A percentile compares a stretch with the other conserved stretches of the same genome.
Conservation (phyloP, 768 basidiomycete genomes). For the Trametes coccinea region DNA sequence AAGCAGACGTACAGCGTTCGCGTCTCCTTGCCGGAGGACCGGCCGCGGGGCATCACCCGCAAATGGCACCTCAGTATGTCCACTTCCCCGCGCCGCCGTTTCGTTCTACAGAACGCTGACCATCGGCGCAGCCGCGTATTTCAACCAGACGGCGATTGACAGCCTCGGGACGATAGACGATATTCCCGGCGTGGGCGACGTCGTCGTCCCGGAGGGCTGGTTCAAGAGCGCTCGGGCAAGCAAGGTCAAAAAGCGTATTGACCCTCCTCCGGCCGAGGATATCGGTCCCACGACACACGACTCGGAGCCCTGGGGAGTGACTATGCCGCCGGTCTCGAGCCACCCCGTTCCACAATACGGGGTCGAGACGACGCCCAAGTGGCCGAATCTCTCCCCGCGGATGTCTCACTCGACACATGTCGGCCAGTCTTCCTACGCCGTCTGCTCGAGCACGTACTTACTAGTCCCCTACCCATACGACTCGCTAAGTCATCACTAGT, state of each 20-base stretch:
- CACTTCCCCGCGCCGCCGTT: background rate
- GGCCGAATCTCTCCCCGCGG: conserved; percentile 8
- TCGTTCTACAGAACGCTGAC: background rate
- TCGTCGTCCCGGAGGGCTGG: conserved; percentile 71
- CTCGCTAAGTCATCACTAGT: conserved; percentile 2
- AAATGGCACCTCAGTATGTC: conserved; percentile 56
- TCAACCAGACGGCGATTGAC: conserved; percentile 75
- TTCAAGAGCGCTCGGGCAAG: conserved; percentile 77
- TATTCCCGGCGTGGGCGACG: conserved; percentile 64
- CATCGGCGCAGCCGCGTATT: conserved; percentile 67
- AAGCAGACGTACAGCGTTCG: conserved; percentile 58
- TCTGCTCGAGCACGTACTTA: conserved; percentile 14
- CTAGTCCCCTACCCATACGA: conserved; percentile 16
- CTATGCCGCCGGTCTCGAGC: conserved; percentile 11
- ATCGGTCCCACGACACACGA: conserved; percentile 22
- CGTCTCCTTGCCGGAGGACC: conserved; percentile 47
- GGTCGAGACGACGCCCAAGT: conserved; percentile 9
- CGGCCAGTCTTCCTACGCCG: conserved; percentile 2
- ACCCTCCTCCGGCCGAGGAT: conserved; percentile 27
- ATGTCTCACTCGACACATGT: conserved; percentile 6
- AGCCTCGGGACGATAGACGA: conserved; percentile 70
- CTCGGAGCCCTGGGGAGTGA: conserved; percentile 24
- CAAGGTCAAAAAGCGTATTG: conserved; percentile 42
- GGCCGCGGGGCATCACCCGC: conserved; percentile 41
- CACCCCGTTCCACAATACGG: conserved; percentile 11